Conservation (phyloP, 495 filamentous ascomycete species). For the Neurospora tetrasperma region DNA sequence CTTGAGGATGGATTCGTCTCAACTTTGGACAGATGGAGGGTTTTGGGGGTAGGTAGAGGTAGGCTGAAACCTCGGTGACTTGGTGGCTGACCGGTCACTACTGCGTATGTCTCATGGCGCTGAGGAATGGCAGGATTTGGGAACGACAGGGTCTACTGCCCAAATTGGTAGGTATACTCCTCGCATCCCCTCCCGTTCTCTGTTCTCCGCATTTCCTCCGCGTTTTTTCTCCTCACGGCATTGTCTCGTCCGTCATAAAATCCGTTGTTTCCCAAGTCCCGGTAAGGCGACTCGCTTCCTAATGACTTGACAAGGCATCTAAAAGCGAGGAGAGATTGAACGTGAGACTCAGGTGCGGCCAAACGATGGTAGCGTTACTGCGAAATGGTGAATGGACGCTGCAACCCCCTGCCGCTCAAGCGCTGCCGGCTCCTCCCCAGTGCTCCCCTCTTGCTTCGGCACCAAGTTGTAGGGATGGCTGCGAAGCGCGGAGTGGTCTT, state of each 20-base stretch:
- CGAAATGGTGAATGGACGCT: not conserved
- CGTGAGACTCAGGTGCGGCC: not conserved
- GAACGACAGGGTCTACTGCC: not conserved
- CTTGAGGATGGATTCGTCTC: not conserved
- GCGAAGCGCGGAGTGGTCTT: not conserved
- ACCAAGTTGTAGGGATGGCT: not conserved
- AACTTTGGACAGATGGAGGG: not conserved
- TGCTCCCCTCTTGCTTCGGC: conserved; percentile 1
- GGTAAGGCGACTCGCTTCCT: not conserved
- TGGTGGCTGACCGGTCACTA: not conserved
- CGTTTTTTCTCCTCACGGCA: not conserved
- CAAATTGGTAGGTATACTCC: not conserved
- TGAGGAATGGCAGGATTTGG: not conserved
- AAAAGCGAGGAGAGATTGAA: not conserved
- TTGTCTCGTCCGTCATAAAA: not conserved
- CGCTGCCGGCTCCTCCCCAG: conserved; percentile 6
- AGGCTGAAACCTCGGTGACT: not conserved
- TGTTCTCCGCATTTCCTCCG: not conserved
- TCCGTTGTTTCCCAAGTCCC: not conserved
- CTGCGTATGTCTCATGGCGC: not conserved
- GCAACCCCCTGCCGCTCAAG: conserved; percentile 18
- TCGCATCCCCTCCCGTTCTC: not conserved
- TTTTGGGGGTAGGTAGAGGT: not conserved
- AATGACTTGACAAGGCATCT: not conserved
- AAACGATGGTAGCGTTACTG: not conserved